Conservation (phyloP, 1,139 yeast genomes). For the Debaryomyces sp. region DNA sequence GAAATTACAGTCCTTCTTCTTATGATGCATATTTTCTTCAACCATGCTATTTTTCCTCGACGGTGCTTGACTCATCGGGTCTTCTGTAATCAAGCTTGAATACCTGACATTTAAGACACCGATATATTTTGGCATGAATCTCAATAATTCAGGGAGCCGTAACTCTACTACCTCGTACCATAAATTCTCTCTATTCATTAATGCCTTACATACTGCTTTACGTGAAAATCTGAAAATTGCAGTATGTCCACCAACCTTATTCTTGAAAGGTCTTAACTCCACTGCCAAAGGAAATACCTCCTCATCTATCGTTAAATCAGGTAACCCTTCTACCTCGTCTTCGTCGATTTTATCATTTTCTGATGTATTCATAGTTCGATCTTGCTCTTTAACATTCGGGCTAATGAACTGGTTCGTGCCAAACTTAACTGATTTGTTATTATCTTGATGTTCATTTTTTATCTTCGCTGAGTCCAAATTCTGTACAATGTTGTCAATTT, state of each 20-base stretch:
- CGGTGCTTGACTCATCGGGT: conserved; percentile 10
- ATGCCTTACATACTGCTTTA: conserved; percentile 93
- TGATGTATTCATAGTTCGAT: background rate
- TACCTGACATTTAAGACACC: conserved; percentile 94
- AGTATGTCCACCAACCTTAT: conserved; percentile 97
- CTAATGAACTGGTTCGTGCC: conserved; percentile 4
- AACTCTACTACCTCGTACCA: conserved; percentile 91
- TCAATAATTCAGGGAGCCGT: conserved; percentile 71
- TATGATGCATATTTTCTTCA: background rate
- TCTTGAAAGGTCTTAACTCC: conserved; percentile 83
- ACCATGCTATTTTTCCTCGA: conserved; percentile 5
- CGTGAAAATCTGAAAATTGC: conserved; percentile 91
- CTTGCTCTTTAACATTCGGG: background rate
- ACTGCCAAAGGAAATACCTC: conserved; percentile 65
- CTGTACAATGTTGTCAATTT: conserved; percentile 1
- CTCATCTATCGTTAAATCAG: background rate
- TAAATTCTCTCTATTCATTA: conserved; percentile 83
- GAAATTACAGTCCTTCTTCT: conserved; percentile 1
- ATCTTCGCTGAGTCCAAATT: background rate
- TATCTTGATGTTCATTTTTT: background rate
- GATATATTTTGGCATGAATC: conserved; percentile 89
- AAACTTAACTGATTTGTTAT: conserved; percentile 8
- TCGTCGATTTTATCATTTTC: background rate
- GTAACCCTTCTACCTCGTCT: background rate
- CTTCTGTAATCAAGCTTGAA: conserved; percentile 48